Evolutionary conservation across 768 basidiomycete species (phyloP), one percentile per base, ranked within the genome.

Genomic region (Pleurotus ostreatus): DNA sequence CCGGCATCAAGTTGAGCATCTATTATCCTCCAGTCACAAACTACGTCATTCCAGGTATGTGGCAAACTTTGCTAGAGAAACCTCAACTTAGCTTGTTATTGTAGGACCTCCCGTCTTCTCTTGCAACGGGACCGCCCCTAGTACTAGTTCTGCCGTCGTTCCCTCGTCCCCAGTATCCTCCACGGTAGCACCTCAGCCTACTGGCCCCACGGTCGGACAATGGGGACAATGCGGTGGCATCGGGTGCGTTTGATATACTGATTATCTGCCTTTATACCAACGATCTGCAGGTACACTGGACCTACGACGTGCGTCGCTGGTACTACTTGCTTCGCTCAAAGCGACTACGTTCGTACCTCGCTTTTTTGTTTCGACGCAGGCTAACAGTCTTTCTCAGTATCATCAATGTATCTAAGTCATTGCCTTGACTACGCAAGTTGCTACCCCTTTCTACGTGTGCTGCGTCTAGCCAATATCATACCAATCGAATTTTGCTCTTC

Each of bases 181-280:
- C 5, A 20, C 46, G 12, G 13, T 18, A 18, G 20, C 39, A 1
- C 51, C 41, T 44, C 20, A n/a, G 13, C n/a, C 37, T 20, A 53
- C 51, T 18, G 51, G 51, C 26, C 37, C 37, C 16, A 53, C 51
- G 3, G 51, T 25, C 1, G 38, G 37, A 16, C 16, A 53, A 23
- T 53, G 39, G 37, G 78, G 73, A 7, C 83, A 84, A 62, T 85
- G 82, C 61, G 81, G 81, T 65, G 82, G 81, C 41, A 70, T 70
- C 52, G 69, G 66, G 55, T 80, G 78, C n/a, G 9, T 30, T 18
- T 11, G 11, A 9, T 34, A 34, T 34, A 9, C 9, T 25, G 20
- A 41, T 15, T 34, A 7, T 18, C 8, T 22, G 47, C 20, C 23
- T 7, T 37, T 13, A 40, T 6, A 16, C 47, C 60, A 3, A 60